Evolutionary conservation across 768 basidiomycete species (phyloP).

Genomic region (Russula sp.): DNA sequence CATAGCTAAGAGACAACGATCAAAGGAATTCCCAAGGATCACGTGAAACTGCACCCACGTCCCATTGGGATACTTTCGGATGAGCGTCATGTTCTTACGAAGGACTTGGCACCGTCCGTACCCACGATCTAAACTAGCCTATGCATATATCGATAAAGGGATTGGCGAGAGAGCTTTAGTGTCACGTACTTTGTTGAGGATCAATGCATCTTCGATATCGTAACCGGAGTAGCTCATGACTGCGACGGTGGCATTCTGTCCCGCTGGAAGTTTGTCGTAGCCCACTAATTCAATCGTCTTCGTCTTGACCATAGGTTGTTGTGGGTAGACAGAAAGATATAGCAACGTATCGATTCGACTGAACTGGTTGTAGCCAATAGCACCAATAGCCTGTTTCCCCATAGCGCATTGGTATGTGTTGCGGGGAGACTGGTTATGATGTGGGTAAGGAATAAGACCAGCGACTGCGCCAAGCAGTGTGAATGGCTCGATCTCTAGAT

Average conservation of each 20-base stretch:
- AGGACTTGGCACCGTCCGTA: constrained; percentile 97
- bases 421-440: constrained; percentile 98
- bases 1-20: constrained; percentile 48
- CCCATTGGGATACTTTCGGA: constrained; percentile 95
- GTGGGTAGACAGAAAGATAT: constrained; percentile 97
- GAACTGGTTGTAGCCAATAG: constrained; percentile 96
- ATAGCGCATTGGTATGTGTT: constrained; percentile 99
- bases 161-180: not conserved
- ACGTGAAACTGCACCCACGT: constrained; percentile 54
- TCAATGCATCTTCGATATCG: constrained; percentile 98
- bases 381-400: constrained; percentile 99
- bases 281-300: constrained; percentile 96
- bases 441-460: constrained; percentile 97
- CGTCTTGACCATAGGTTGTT: constrained; percentile 99
- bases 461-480: constrained; percentile 96
- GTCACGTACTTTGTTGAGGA: constrained; percentile 68
- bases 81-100: constrained; percentile 89
- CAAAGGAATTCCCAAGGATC: not conserved
- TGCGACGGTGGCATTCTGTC: constrained; percentile 96
- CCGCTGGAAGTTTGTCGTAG: constrained; percentile 94
- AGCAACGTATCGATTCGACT: constrained; percentile 96
- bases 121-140: constrained; percentile 95
- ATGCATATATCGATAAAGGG: constrained; percentile 2
- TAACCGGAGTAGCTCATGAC: constrained; percentile 99
- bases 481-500: constrained; percentile 98